Evolutionary conservation across 192 early-diverging fungal genomes (phyloP).

Genomic region (Anaeromyces robustus): DNA sequence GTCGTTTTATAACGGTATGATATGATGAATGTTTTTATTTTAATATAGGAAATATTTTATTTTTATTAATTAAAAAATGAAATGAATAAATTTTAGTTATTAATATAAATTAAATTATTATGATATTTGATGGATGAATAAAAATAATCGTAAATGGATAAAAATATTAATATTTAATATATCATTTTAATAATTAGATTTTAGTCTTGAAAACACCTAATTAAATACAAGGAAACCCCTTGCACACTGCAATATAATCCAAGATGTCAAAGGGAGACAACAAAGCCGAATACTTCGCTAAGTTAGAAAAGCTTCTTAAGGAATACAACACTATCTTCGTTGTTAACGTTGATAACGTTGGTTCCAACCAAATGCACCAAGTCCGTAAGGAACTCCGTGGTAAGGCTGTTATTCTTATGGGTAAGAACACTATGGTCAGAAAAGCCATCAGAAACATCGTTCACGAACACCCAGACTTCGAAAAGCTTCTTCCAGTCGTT

Average conservation of each 20-base stretch:
- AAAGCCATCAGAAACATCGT: conserved; percentile 38
- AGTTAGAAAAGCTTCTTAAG: conserved; percentile 76
- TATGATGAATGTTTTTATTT: background rate
- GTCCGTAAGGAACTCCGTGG: conserved; percentile 83
- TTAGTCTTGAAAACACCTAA: background rate
- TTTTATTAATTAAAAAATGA: no score
- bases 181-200: background rate
- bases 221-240: background rate
- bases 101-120: no score
- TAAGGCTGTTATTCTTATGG: conserved; percentile 88
- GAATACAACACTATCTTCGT: conserved; percentile 96
- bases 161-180: background rate
- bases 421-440: conserved; percentile 99
- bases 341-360: conserved; percentile 99
- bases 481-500: conserved; percentile 69
- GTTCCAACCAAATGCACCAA: conserved; percentile 99
- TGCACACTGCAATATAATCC: background rate
- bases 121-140: background rate
- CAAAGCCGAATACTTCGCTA: conserved; percentile 91
- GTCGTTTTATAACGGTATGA: background rate
- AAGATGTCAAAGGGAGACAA: conserved; percentile 99
- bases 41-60: no score
- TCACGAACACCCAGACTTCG: conserved; percentile 65
- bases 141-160: background rate
- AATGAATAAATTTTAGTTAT: no score